Evolutionary conservation across 306 rosid species (phyloP).

Genomic region (Arachis hypogaea): DNA sequence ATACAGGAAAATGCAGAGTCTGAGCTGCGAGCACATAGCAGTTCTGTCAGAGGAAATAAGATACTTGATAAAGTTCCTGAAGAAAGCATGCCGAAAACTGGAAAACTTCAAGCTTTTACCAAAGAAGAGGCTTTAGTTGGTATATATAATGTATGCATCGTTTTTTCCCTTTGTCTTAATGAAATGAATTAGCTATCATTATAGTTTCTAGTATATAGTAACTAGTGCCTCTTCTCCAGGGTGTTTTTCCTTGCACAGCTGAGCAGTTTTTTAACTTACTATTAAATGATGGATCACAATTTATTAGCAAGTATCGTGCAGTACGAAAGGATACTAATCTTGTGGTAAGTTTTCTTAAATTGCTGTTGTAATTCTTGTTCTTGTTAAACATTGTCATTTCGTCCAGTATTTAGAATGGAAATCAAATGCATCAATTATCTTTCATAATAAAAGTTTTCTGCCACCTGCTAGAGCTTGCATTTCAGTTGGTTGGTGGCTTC

Average conservation of each 20-base stretch:
- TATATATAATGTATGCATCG: conserved; percentile 71
- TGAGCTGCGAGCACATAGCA: conserved; percentile 95
- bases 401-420: conserved; percentile 3
- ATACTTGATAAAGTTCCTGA: conserved; percentile 55
- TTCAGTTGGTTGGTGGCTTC: not conserved
- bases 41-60: conserved; percentile 70
- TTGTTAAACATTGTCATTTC: conserved; percentile 26
- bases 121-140: conserved; percentile 78
- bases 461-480: not conserved
- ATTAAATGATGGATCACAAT: conserved; percentile 70
- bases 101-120: conserved; percentile 65
- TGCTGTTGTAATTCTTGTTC: conserved; percentile 28
- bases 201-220: conserved; percentile 34
- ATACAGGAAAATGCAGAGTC: conserved; percentile 87
- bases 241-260: conserved; percentile 74
- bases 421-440: not conserved
- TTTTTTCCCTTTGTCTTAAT: conserved; percentile 26
- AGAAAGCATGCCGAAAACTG: conserved; percentile 57
- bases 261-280: conserved; percentile 75
- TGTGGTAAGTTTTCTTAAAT: conserved; percentile 67
- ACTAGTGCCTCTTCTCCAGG: conserved; percentile 61
- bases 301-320: conserved; percentile 66
- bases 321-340: conserved; percentile 86
- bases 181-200: conserved; percentile 18
- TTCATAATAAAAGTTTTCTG: not conserved